A percentile compares a stretch with the other conserved stretches of the same genome.
Evolutionary conservation across 2,329 filamentous ascomycete species (phyloP).

Genomic region (Corinectria fuckeliana): DNA sequence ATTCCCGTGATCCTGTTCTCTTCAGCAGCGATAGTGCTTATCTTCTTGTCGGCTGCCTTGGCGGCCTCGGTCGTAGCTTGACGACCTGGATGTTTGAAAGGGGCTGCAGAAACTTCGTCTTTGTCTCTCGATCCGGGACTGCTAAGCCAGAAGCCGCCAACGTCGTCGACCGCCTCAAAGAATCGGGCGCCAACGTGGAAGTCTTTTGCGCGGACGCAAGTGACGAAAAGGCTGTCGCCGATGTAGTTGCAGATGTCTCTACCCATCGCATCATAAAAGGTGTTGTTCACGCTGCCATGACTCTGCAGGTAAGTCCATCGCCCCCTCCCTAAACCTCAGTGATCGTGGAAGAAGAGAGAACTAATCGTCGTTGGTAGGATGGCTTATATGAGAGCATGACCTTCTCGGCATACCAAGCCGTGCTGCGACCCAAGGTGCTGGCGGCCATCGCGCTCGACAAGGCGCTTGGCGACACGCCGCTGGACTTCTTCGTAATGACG

Average conservation of each 20-base stretch:
- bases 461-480: not conserved
- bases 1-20: no score
- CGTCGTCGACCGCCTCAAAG: conserved; percentile 23
- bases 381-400: no score
- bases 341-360: conserved; percentile 15
- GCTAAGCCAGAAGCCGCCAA: conserved; percentile 24
- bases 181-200: not conserved
- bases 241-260: not conserved
- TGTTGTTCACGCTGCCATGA: conserved; percentile 34
- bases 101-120: conserved; percentile 37
- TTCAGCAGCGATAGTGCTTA: conserved; percentile 1
- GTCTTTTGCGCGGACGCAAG: conserved; percentile 7
- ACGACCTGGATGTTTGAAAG: conserved; percentile 16
- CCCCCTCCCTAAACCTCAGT: no score
- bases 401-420: no score
- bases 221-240: no score
- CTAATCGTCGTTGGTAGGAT: no score
- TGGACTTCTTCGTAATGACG: conserved; percentile 48
- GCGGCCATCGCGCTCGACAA: conserved; percentile 29
- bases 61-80: conserved; percentile 24
- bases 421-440: no score
- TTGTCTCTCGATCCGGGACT: conserved; percentile 35
- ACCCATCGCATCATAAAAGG: conserved; percentile 26
- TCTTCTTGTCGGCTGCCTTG: conserved; percentile 24
- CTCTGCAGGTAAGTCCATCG: conserved; percentile 13